Conservation (phyloP, 2,329 filamentous ascomycete species). For the Lachnellula subtilissima region DNA sequence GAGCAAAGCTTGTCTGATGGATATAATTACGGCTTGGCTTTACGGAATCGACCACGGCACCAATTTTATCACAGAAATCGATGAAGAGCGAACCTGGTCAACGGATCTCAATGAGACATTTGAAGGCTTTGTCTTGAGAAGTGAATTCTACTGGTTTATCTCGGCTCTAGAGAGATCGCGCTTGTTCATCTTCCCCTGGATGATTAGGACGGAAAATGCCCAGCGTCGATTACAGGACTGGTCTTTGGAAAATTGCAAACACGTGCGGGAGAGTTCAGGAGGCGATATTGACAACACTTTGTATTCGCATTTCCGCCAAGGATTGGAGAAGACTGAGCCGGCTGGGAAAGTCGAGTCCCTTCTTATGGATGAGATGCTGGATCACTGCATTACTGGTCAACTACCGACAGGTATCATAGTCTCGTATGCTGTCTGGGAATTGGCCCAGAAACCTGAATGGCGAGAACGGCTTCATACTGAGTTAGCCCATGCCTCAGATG, state of each 20-base stretch:
- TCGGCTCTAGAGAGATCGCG: background rate
- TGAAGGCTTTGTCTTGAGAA: background rate
- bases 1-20: background rate
- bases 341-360: slow-evolving; percentile 1
- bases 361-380: slow-evolving; percentile 65
- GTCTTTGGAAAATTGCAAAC: background rate
- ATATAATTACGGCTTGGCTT: background rate
- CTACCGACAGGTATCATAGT: slow-evolving; percentile 68
- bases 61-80: background rate
- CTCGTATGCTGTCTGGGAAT: slow-evolving; percentile 55
- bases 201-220: background rate
- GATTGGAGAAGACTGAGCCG: background rate
- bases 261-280: background rate
- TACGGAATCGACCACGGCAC: background rate
- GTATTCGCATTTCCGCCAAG: slow-evolving; percentile 4
- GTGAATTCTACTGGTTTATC: background rate
- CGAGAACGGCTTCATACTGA: slow-evolving; percentile 35
- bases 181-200: background rate
- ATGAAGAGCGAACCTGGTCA: background rate
- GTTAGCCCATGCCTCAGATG: slow-evolving; percentile 23
- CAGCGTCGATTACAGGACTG: background rate
- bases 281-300: background rate
- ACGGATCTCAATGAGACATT: background rate
- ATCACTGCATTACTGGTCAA: slow-evolving; percentile 70
- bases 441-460: slow-evolving; percentile 37